A percentile compares a stretch with the other conserved stretches of the same genome.
Evolutionary conservation across 768 basidiomycete species (phyloP).

Genomic region (Suillus bovinus): DNA sequence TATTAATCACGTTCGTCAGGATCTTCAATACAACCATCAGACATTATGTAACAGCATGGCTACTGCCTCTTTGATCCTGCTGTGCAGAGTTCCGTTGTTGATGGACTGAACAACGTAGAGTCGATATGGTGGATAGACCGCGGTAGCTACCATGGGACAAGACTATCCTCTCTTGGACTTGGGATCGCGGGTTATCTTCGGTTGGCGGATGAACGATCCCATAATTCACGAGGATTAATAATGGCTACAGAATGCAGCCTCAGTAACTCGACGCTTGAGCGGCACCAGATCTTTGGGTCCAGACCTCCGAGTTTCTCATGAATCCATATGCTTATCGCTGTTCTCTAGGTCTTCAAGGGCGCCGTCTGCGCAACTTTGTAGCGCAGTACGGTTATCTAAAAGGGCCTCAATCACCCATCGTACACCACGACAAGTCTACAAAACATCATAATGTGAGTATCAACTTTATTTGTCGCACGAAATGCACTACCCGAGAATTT

Average conservation of each 20-base stretch:
- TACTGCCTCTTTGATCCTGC: neutral
- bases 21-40: neutral
- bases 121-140: neutral
- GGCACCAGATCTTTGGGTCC: neutral
- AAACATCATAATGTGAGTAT: neutral
- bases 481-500: neutral
- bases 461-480: neutral
- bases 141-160: neutral
- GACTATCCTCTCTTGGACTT: neutral
- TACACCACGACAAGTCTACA: neutral
- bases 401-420: neutral
- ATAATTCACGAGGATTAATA: neutral
- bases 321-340: neutral
- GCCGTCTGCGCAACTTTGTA: neutral
- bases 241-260: neutral
- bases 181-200: neutral
- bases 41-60: neutral
- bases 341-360: neutral
- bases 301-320: neutral
- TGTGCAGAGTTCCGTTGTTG: neutral
- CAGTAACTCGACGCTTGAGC: neutral
- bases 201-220: neutral
- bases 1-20: neutral
- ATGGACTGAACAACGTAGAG: neutral
- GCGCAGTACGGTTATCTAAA: neutral